Base-by-base conservation (phyloP, 2,329 filamentous ascomycete species). In the Amauroascus niger region DNA sequence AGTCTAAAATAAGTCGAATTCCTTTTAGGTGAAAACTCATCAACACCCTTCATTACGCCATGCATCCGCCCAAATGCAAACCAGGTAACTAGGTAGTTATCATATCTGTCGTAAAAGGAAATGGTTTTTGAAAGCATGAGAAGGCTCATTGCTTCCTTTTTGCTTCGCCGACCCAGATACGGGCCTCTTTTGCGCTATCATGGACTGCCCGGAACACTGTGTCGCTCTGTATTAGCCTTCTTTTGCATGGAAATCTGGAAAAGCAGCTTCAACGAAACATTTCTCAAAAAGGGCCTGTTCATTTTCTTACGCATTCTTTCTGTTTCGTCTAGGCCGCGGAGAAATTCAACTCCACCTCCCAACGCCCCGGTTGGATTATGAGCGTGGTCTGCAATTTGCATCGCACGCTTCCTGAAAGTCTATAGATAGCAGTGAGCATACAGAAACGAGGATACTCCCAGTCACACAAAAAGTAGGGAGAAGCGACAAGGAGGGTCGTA, bases 241-340 rank as follows among this genome's bases (percentile, higher is more conserved):
- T 30, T 62, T 35, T 18, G 51, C 22, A 41, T 48, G n/a, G n/a
- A n/a, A n/a, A n/a, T n/a, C n/a, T n/a, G n/a, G 14, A 24, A 43
- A 9, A 9, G 9, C 35, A 5, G 6, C 6, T 16, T n/a, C 3
- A 35, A 35, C 3, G 33, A 35, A 13, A 35, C 8, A 11, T 6
- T 35, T n/a, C n/a, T n/a, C n/a, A n/a, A n/a, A n/a, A n/a, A n/a
- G n/a, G n/a, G n/a, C n/a, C n/a, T n/a, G n/a, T n/a, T n/a, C n/a
- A n/a, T n/a, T n/a, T n/a, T n/a, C 75, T 65, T 65, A 82, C 80
- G 64, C 56, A 78, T 79, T 61, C 90, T 79, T 74, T 98, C 93
- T 69, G 83, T 89, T 73, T 97, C 90, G 64, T 97, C 93, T 53
- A 98, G 69, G 0, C 90, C 89, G 28, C 87, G 78, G 62, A 96